Evolutionary conservation across 2,329 filamentous ascomycete species (phyloP).

Genomic region (Aspergillus costaricaensis): DNA sequence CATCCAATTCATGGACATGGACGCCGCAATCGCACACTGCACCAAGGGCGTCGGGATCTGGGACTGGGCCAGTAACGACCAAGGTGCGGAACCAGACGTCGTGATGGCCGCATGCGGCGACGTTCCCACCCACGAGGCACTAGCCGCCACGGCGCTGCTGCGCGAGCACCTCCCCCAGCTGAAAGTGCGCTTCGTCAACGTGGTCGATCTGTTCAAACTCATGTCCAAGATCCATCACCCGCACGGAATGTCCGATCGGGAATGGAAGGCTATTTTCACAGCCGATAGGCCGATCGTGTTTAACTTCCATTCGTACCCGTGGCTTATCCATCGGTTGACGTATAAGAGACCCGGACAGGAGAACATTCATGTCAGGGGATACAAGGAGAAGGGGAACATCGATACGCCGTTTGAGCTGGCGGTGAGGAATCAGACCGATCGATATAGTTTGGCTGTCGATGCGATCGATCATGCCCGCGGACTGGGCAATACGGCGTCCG

Average conservation of each 20-base stretch:
- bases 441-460: constrained; percentile 74
- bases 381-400: constrained; percentile 82
- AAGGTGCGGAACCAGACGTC: constrained; percentile 67
- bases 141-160: constrained; percentile 73
- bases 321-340: constrained; percentile 74
- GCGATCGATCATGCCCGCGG: constrained; percentile 69
- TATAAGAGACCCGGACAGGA: constrained; percentile 71
- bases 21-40: constrained; percentile 72
- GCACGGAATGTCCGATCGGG: constrained; percentile 67
- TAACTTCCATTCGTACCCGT: constrained; percentile 84
- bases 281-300: constrained; percentile 72
- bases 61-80: constrained; percentile 73
- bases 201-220: constrained; percentile 78
- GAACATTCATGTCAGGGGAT: constrained; percentile 74
- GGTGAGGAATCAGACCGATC: constrained; percentile 74
- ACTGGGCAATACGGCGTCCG: constrained; percentile 64
- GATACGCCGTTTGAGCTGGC: constrained; percentile 78
- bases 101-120: constrained; percentile 78
- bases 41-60: constrained; percentile 78
- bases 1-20: constrained; percentile 73
- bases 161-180: constrained; percentile 70
- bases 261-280: constrained; percentile 72
- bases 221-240: constrained; percentile 70
- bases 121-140: constrained; percentile 70
- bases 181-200: constrained; percentile 77